Evolutionary conservation across 1,284 basidiomycete genomes (phyloP).

Genomic region (Microbotryomycetes sp.): DNA sequence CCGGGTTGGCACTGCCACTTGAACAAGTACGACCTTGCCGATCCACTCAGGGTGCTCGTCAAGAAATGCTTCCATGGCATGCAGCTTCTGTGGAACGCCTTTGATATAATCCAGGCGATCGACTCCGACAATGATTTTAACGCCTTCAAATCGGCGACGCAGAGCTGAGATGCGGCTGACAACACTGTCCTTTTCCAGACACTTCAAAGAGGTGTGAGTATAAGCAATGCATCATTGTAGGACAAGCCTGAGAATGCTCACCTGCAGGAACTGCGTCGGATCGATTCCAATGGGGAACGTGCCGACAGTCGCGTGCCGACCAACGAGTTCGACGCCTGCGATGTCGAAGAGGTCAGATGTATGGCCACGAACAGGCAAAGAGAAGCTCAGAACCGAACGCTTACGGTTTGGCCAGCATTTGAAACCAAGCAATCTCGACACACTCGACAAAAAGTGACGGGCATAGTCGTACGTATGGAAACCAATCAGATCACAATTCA

Average conservation of each 20-base stretch:
- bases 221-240: not conserved
- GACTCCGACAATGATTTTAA: conserved; percentile 97
- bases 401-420: conserved; percentile 78
- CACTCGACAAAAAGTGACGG: conserved; percentile 96
- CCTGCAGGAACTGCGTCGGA: conserved; percentile 80
- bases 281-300: conserved; percentile 99
- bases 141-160: conserved; percentile 82
- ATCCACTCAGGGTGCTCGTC: conserved; percentile 99
- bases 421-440: conserved; percentile 90
- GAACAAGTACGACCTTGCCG: conserved; percentile 93
- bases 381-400: not conserved
- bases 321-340: conserved; percentile 73
- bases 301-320: conserved; percentile 89
- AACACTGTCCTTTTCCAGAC: conserved; percentile 69
- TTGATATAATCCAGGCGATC: conserved; percentile 99
- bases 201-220: conserved; percentile 44
- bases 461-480: conserved; percentile 99
- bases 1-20: conserved; percentile 92
- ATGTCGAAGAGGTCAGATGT: not conserved
- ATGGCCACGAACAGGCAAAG: not conserved
- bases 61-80: conserved; percentile 92
- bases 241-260: conserved; percentile 37
- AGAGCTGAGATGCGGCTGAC: conserved; percentile 70
- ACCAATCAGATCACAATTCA: conserved; percentile 93
- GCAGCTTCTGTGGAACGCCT: conserved; percentile 95